These are phyloP conservation scores for Alloascoidea hylecoeti DNA, from an alignment of 805 yeast species.

Conservation along the genomic window DNA sequence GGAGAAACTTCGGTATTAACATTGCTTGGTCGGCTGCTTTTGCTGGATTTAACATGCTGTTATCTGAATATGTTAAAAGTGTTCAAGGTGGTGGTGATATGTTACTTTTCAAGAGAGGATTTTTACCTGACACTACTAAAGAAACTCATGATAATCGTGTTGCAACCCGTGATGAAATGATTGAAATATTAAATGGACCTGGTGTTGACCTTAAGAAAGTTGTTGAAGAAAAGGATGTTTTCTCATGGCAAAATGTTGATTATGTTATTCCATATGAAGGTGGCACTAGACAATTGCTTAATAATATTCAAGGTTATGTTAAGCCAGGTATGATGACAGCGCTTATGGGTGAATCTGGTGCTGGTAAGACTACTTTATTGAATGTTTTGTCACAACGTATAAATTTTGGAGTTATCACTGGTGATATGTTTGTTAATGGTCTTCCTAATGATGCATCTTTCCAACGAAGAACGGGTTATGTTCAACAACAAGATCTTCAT, in stretches of 20 bases:
- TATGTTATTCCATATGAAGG: constrained; percentile 34
- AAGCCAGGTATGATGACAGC: constrained; percentile 76
- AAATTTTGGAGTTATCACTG: constrained; percentile 55
- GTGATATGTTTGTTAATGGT: constrained; percentile 64
- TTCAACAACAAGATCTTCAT: constrained; percentile 72
- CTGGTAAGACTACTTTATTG: constrained; percentile 70
- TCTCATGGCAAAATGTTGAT: constrained; percentile 49
- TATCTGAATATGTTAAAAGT: constrained; percentile 18
- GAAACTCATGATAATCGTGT: constrained; percentile 17
- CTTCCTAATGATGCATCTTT: constrained; percentile 46
- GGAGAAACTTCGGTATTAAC: constrained; percentile 71
- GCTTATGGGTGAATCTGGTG: constrained; percentile 79
- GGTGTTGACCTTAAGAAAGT: constrained; percentile 12
- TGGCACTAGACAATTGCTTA: constrained; percentile 21
- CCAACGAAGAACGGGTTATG: constrained; percentile 69
- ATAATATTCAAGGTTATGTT: constrained; percentile 54
- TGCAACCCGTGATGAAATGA: constrained; percentile 25
- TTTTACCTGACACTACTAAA: constrained; percentile 20
- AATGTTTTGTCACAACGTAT: constrained; percentile 63
- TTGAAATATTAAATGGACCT: constrained; percentile 21
- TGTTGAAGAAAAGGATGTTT: constrained; percentile 27
- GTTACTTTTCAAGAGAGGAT: constrained; percentile 17
- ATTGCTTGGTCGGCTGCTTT: constrained; percentile 34
- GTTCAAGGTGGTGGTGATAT: constrained; percentile 17
- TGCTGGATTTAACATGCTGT: constrained; percentile 14